phyloP scores from a whole-genome alignment of 768 basidiomycete species.

The Ramaria rubella region DNA sequence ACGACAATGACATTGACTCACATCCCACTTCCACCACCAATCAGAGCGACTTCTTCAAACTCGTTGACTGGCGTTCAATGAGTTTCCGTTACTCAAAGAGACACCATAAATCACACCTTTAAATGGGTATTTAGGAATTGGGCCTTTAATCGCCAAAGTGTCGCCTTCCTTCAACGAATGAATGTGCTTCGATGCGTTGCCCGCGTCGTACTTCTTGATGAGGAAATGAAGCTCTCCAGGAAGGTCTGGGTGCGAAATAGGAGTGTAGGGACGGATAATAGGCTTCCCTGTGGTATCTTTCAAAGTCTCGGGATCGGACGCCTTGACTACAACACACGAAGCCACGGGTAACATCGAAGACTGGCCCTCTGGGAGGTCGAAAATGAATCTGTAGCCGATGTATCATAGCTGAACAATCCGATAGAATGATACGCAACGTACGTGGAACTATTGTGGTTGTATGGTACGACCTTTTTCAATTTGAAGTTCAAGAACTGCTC shows the following conservation, averaged over 20 bases:
- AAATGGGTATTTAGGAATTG: slow-evolving; percentile 82
- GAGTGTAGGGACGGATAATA: slow-evolving; percentile 88
- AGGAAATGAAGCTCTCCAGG: slow-evolving; percentile 75
- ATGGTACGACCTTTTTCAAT: slow-evolving; percentile 72
- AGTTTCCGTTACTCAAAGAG: not conserved
- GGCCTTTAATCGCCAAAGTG: slow-evolving; percentile 82
- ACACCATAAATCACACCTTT: slow-evolving; percentile 43
- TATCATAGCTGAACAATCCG: not conserved
- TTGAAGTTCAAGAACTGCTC: slow-evolving; percentile 73
- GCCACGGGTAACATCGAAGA: slow-evolving; percentile 75
- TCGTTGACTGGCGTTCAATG: slow-evolving; percentile 53
- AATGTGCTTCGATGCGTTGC: slow-evolving; percentile 81
- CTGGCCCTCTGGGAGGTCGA: slow-evolving; percentile 72
- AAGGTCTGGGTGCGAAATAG: slow-evolving; percentile 69
- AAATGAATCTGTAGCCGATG: slow-evolving; percentile 50
- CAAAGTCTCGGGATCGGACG: slow-evolving; percentile 58
- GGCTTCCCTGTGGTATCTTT: slow-evolving; percentile 79
- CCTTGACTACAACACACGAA: slow-evolving; percentile 71
- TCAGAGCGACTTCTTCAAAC: slow-evolving; percentile 78
- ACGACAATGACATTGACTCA: slow-evolving; percentile 28
- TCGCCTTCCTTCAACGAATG: slow-evolving; percentile 75
- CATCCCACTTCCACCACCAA: slow-evolving; percentile 95
- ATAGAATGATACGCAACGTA: slow-evolving; percentile 28
- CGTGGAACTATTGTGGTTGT: slow-evolving; percentile 92
- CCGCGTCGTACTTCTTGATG: slow-evolving; percentile 79